Percentiles rank a stretch among this genome's conserved stretches.
Evolutionary conservation across 2,329 filamentous ascomycete species (phyloP).

Genomic region (Cyphellophora europaea): DNA sequence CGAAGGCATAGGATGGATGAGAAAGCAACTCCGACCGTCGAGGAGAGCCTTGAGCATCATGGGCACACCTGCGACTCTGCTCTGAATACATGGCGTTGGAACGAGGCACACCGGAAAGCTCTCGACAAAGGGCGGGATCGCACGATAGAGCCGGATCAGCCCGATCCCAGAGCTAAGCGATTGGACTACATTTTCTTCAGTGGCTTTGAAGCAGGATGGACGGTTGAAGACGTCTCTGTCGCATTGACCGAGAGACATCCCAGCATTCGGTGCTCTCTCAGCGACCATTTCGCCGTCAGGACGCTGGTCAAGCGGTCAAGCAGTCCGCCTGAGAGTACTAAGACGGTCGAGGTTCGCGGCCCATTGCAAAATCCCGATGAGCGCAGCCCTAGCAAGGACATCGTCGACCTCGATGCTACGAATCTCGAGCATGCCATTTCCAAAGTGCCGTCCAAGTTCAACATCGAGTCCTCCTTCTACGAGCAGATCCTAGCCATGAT

Average conservation of each 20-base stretch:
- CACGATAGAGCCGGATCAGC: slow-evolving; percentile 52
- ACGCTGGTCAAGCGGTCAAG: slow-evolving; percentile 43
- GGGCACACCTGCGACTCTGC: slow-evolving; percentile 79
- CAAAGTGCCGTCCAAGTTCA: slow-evolving; percentile 14
- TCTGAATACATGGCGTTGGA: slow-evolving; percentile 92
- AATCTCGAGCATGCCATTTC: slow-evolving; percentile 13
- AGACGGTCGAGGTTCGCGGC: slow-evolving; percentile 8
- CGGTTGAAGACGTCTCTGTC: slow-evolving; percentile 60
- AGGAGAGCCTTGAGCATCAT: slow-evolving; percentile 69
- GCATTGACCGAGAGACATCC: slow-evolving; percentile 77
- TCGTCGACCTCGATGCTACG: slow-evolving; percentile 11
- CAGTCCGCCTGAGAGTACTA: slow-evolving; percentile 5
- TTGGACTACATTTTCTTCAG: slow-evolving; percentile 87
- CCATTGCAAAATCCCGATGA: slow-evolving; percentile 6
- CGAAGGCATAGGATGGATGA: slow-evolving; percentile 44
- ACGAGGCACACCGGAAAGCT: slow-evolving; percentile 57
- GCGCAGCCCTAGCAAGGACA: slow-evolving; percentile 5
- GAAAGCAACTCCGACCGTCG: slow-evolving; percentile 54
- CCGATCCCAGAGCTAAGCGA: slow-evolving; percentile 70
- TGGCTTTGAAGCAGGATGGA: slow-evolving; percentile 43
- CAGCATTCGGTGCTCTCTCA: slow-evolving; percentile 71
- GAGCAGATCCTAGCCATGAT: slow-evolving; percentile 67
- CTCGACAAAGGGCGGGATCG: slow-evolving; percentile 58
- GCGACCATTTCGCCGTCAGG: slow-evolving; percentile 89
- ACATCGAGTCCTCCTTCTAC: slow-evolving; percentile 46